phyloP scores from a whole-genome alignment of 2,329 filamentous ascomycete species.

The Fusarium tuaranense region DNA sequence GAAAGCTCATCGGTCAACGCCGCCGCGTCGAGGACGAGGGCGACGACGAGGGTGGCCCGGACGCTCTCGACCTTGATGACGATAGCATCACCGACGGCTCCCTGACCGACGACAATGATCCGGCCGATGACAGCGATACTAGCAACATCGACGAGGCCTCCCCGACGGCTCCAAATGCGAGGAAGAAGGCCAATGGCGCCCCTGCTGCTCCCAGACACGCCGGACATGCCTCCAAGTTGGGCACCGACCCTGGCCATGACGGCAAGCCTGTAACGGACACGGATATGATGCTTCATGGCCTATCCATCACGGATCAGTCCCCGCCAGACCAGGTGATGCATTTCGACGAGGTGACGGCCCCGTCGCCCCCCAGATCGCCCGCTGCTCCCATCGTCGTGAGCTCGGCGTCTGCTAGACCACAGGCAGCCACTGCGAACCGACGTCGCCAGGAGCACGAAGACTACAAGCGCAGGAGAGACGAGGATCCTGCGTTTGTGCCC shows the following conservation, averaged over 20 bases:
- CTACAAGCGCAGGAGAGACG: constrained; percentile 87
- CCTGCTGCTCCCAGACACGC: constrained; percentile 53
- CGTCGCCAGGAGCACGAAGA: constrained; percentile 90
- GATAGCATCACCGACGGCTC: constrained; percentile 76
- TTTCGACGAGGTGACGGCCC: constrained; percentile 56
- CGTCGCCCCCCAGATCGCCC: constrained; percentile 55
- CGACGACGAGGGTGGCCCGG: constrained; percentile 72
- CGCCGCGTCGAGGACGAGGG: constrained; percentile 78
- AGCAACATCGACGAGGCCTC: constrained; percentile 70
- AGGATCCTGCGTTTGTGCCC: constrained; percentile 92
- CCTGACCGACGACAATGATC: constrained; percentile 71
- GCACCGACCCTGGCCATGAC: constrained; percentile 49
- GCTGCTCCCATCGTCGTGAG: constrained; percentile 66
- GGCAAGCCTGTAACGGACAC: constrained; percentile 61
- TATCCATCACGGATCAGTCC: constrained; percentile 59
- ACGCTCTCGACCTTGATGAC: constrained; percentile 70
- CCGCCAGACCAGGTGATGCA: constrained; percentile 58
- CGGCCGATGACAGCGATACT: constrained; percentile 72
- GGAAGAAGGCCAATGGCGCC: constrained; percentile 57
- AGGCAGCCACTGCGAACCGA: constrained; percentile 73
- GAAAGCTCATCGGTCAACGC: constrained; percentile 74
- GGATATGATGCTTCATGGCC: constrained; percentile 68
- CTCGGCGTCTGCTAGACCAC: constrained; percentile 61
- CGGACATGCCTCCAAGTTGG: constrained; percentile 49
- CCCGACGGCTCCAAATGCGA: constrained; percentile 58